Evolutionary conservation across 495 filamentous ascomycete species (phyloP), one percentile per base, ranked within the genome.

Genomic region (Lepidopterella palustris): DNA sequence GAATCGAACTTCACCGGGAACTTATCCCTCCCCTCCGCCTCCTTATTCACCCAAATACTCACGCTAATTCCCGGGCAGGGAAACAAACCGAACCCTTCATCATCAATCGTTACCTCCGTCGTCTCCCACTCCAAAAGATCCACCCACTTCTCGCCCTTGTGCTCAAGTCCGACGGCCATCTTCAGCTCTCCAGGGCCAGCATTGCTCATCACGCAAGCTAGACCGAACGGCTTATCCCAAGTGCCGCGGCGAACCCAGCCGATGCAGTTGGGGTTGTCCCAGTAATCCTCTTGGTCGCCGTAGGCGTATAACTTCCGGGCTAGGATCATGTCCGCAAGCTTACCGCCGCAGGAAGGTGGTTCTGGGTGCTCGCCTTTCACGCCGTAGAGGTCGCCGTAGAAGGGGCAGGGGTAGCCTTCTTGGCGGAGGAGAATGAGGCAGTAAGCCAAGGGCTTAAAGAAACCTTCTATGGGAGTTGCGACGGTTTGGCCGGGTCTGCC

Each of bases 371-470:
- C 71, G 10, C 72, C 79, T 59, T 77, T 70, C 59, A 86, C 83
- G n/a, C 87, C 86, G 67, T 88, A 90, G 9, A 90, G 62, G 62
- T 91, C 87, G 28, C 87, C 87, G 66, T 85, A 90, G 68, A 87
- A 91, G 52, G 88, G 63, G 61, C 85, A 89, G 0, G 87, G 87
- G 57, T 84, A 85, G 31, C 87, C 86, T 11, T 76, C 70, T 35
- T 76, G 67, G 23, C 85, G 83, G 20, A 89, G 80, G 15, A 90
- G 81, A 56, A 88, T 89, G 48, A 75, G 71, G 20, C 69, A 53
- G 57, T 76, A 74, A n/a, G 71, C 74, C 23, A 76, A 61, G 1
- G 71, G 59, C 54, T 73, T 74, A 60, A 75, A 72, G 50, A 63
- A 66, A 10, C 59, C 58, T 50, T 69, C 62, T 42, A 76, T 57